Base-by-base conservation (phyloP, 768 basidiomycete genomes). In the Candolleomyces aberdarensis region DNA sequence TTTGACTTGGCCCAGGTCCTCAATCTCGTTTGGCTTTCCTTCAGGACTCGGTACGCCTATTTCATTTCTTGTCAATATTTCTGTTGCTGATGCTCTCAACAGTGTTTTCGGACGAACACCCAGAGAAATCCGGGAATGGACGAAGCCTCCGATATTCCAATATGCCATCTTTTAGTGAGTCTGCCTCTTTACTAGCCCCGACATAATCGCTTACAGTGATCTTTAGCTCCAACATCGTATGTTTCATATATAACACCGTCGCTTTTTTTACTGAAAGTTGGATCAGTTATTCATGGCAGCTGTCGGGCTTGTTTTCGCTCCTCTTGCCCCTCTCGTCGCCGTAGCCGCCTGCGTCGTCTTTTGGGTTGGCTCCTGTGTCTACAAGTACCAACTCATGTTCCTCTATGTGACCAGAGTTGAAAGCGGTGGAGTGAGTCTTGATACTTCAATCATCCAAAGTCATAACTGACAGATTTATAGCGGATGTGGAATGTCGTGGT, bases 321-420 rank as follows among this genome's bases (percentile, higher is more conserved):
- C 96, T 14, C 77, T 99, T 6, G 96, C 96, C 0, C 97, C 97
- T 1, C 75, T 98, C 32, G 95, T 99, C 15, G 83, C 82, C 9
- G 80, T 95, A 29, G 92, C 91, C 17, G 93, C 87, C 13, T 88
- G 88, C 3, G 71, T 89, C 36, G 93, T 97, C 20, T 91, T 95
- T 72, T 98, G 94, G 92, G 77, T 89, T 68, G 85, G 85, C 63
- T 90, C 88, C 5, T 86, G 86, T 80, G 91, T 93, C 20, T 94
- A 96, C 81, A 99, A 98, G 76, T 98, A 98, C 69, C 91, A 96
- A 77, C 79, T 98, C 54, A 94, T 98, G 87, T 98, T 96, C 72
- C 93, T 96, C 60, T 96, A 83, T 70, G 77, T 93, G 52, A 87
- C 94, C 6, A 87, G 87, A 63, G 91, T 94, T 14, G 97, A 99